These are phyloP conservation scores for Collybiopsis confluens DNA, from an alignment of 768 basidiomycete species.

Conservation along the genomic window DNA sequence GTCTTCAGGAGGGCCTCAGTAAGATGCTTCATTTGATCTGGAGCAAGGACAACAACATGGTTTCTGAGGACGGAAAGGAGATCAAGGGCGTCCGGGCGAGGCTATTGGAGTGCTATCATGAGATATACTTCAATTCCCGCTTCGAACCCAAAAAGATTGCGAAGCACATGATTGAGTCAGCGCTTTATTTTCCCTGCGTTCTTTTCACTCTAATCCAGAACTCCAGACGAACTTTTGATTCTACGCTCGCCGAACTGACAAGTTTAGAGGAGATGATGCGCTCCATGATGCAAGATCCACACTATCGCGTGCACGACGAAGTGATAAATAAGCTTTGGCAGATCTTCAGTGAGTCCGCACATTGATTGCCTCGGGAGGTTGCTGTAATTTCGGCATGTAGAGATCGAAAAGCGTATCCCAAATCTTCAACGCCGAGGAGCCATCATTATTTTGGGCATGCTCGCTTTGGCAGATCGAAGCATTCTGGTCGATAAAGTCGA, in stretches of 20 bases:
- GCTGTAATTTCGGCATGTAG: background rate
- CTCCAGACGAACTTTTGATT: slow-evolving; percentile 79
- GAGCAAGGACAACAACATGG: slow-evolving; percentile 90
- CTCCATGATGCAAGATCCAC: slow-evolving; percentile 89
- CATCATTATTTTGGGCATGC: slow-evolving; percentile 96
- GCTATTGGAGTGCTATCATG: slow-evolving; percentile 84
- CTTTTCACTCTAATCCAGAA: background rate
- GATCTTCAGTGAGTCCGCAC: slow-evolving; percentile 72
- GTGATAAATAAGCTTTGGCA: slow-evolving; percentile 93
- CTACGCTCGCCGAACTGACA: slow-evolving; percentile 91
- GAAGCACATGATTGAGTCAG: slow-evolving; percentile 95
- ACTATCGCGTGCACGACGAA: slow-evolving; percentile 62
- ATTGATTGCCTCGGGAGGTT: background rate
- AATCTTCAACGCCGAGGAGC: slow-evolving; percentile 88
- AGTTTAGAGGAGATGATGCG: slow-evolving; percentile 96
- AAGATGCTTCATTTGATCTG: slow-evolving; percentile 97
- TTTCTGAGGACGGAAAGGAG: slow-evolving; percentile 59
- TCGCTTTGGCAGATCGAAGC: slow-evolving; percentile 80
- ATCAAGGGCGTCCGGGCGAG: slow-evolving; percentile 84
- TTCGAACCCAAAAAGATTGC: slow-evolving; percentile 70
- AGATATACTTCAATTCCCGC: slow-evolving; percentile 85
- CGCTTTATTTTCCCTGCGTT: slow-evolving; percentile 1
- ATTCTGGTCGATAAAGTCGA: slow-evolving; percentile 78
- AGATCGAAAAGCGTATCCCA: slow-evolving; percentile 65
- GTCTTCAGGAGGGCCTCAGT: slow-evolving; percentile 73